Evolutionary conservation across 2,329 filamentous ascomycete genomes (phyloP).

Genomic region (Xylariales sp.): DNA sequence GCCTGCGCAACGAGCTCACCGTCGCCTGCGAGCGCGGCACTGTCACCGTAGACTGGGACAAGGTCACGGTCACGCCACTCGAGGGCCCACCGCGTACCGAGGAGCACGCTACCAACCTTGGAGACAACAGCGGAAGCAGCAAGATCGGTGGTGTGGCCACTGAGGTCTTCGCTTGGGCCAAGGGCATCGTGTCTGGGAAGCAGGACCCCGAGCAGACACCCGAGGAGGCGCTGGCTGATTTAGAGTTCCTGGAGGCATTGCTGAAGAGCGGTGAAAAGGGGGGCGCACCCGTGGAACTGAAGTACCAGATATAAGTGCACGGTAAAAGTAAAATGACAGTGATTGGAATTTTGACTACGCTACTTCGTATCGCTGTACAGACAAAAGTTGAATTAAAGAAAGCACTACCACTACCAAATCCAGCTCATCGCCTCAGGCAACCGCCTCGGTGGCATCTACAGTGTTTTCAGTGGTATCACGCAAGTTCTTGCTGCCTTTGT

Average conservation of each 20-base stretch:
- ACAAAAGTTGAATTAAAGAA: no score
- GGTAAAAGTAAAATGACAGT: no score
- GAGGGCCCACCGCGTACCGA: slow-evolving; percentile 24
- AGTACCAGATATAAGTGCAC: slow-evolving; percentile 22
- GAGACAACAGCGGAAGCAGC: slow-evolving; percentile 40
- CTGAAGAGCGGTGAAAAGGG: slow-evolving; percentile 40
- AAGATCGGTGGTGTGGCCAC: slow-evolving; percentile 43
- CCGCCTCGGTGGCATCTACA: no score
- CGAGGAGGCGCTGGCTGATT: slow-evolving; percentile 55
- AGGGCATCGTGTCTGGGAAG: slow-evolving; percentile 42
- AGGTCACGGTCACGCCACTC: slow-evolving; percentile 25
- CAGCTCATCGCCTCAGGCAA: no score
- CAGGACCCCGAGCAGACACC: slow-evolving; percentile 47
- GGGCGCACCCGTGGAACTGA: slow-evolving; percentile 35
- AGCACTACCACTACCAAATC: no score
- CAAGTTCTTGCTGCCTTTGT: no score
- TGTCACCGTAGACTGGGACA: slow-evolving; percentile 41
- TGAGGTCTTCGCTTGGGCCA: slow-evolving; percentile 59
- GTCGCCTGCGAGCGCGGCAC: slow-evolving; percentile 55
- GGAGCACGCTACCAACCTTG: slow-evolving; percentile 39
- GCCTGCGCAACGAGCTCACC: slow-evolving; percentile 49
- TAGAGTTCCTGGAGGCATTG: slow-evolving; percentile 54
- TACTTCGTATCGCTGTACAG: no score
- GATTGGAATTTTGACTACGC: no score
- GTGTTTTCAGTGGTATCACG: no score